phyloP scores from a whole-genome alignment of 306 rosid species.

The Sphenostylis stenocarpa region DNA sequence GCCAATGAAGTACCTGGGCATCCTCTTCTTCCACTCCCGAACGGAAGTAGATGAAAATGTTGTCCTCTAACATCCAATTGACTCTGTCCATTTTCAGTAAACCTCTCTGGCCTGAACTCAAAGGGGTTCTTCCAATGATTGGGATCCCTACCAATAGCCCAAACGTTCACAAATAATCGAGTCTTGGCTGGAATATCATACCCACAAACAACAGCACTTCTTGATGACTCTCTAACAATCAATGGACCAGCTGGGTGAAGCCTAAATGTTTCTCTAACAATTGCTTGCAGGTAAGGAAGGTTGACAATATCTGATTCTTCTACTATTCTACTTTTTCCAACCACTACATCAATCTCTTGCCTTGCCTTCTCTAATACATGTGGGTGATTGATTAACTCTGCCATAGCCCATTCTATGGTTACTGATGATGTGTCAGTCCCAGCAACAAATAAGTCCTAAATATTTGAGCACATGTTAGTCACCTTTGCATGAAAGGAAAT shows the following conservation, averaged over 20 bases:
- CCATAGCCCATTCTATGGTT: constrained; percentile 65
- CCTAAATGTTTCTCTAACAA: constrained; percentile 63
- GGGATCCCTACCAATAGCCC: constrained; percentile 71
- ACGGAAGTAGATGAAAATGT: constrained; percentile 54
- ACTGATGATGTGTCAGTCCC: constrained; percentile 61
- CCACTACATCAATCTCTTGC: constrained; percentile 45
- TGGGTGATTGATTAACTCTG: constrained; percentile 69
- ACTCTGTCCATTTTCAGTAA: background rate
- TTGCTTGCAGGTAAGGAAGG: constrained; percentile 60
- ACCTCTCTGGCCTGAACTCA: constrained; percentile 59
- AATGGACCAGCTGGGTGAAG: constrained; percentile 59
- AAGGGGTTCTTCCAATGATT: constrained; percentile 49
- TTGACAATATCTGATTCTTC: constrained; percentile 56
- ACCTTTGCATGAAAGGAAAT: background rate
- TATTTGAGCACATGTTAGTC: background rate
- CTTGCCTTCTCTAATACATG: constrained; percentile 48
- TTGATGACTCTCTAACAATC: constrained; percentile 45
- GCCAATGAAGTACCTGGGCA: constrained; percentile 60
- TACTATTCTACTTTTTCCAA: constrained; percentile 52
- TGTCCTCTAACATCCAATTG: constrained; percentile 59
- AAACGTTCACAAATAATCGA: constrained; percentile 47
- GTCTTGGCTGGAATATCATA: constrained; percentile 57
- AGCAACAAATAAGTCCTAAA: constrained; percentile 55
- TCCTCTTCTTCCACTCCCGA: constrained; percentile 71
- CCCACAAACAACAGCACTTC: constrained; percentile 28